Percentiles rank a stretch among this genome's conserved stretches.
Conservation (phyloP, 2,329 filamentous ascomycete genomes). For the Fusarium staphyleae region DNA sequence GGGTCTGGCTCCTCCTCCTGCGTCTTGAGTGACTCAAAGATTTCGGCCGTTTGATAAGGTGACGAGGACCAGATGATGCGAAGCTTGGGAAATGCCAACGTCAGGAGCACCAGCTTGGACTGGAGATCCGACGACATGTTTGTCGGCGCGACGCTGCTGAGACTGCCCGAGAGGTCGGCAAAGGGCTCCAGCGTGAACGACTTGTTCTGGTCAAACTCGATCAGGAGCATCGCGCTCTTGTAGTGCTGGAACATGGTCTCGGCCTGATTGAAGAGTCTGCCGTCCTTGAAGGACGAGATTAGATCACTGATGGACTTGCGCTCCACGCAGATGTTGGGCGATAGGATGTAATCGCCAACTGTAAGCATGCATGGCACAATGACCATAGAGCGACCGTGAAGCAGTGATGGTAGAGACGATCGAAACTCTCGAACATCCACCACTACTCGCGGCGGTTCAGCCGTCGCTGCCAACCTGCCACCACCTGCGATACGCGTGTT, state of each 20-base stretch:
- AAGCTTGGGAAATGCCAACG: slow-evolving; percentile 86
- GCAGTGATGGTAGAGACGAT: slow-evolving; percentile 86
- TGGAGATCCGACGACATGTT: slow-evolving; percentile 76
- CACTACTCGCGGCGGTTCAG: slow-evolving; percentile 86
- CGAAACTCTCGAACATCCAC: slow-evolving; percentile 97
- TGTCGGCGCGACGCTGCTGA: slow-evolving; percentile 68
- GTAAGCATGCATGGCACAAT: slow-evolving; percentile 95
- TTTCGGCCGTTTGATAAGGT: slow-evolving; percentile 96
- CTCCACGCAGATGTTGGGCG: slow-evolving; percentile 90
- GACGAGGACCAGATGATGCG: slow-evolving; percentile 93
- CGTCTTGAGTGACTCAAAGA: slow-evolving; percentile 92
- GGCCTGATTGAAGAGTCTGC: slow-evolving; percentile 88
- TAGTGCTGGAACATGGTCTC: slow-evolving; percentile 97
- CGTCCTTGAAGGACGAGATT: slow-evolving; percentile 90
- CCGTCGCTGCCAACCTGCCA: slow-evolving; percentile 81
- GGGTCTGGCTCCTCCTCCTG: slow-evolving; percentile 91
- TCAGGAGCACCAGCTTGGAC: slow-evolving; percentile 89
- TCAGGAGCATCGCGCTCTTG: slow-evolving; percentile 86
- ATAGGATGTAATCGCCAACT: slow-evolving; percentile 94
- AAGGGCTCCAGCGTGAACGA: slow-evolving; percentile 92
- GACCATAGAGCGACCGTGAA: slow-evolving; percentile 87
- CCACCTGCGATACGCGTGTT: slow-evolving; percentile 97
- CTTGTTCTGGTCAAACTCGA: slow-evolving; percentile 97
- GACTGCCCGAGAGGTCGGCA: slow-evolving; percentile 69
- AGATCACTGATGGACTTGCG: slow-evolving; percentile 92